A percentile compares a stretch with the other conserved stretches of the same genome.
These are phyloP conservation scores for Alternaria viburni DNA, from an alignment of 2,329 filamentous ascomycete genomes.

Conservation along the genomic window DNA sequence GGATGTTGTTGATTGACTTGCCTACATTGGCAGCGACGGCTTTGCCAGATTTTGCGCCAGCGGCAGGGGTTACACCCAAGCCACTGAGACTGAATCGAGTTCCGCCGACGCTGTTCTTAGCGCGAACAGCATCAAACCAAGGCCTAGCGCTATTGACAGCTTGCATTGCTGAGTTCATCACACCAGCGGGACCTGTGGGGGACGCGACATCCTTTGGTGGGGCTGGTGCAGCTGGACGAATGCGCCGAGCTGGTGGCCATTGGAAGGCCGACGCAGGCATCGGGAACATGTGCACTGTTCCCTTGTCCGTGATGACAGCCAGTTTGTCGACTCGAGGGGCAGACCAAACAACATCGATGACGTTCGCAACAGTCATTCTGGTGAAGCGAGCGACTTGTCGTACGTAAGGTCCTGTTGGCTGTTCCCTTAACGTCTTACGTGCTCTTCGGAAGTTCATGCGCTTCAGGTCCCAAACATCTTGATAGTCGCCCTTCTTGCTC, in stretches of 20 bases:
- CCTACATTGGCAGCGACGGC: constrained; percentile 76
- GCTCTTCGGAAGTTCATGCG: constrained; percentile 56
- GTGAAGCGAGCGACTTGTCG: constrained; percentile 88
- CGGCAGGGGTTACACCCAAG: constrained; percentile 50
- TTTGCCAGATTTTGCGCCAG: constrained; percentile 69
- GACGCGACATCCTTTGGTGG: constrained; percentile 43
- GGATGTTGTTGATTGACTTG: constrained; percentile 73
- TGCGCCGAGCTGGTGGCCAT: constrained; percentile 75
- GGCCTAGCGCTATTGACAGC: constrained; percentile 52
- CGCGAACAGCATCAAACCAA: constrained; percentile 46
- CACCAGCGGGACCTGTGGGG: constrained; percentile 39
- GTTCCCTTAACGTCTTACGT: constrained; percentile 39
- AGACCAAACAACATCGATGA: constrained; percentile 90
- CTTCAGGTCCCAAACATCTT: constrained; percentile 82
- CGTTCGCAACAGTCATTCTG: constrained; percentile 87
- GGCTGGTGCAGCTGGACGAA: constrained; percentile 32
- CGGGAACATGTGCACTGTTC: constrained; percentile 93
- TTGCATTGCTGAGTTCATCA: constrained; percentile 51
- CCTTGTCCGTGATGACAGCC: constrained; percentile 89
- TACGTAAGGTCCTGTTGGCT: constrained; percentile 58
- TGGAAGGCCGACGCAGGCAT: constrained; percentile 81
- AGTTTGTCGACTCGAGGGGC: constrained; percentile 79
- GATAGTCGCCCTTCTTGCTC: constrained; percentile 82
- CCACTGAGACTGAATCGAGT: constrained; percentile 46
- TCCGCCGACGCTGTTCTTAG: constrained; percentile 39